These are phyloP conservation scores for Drechslerella dactyloides DNA, from an alignment of 2,329 filamentous ascomycete genomes.

Conservation along the genomic window DNA sequence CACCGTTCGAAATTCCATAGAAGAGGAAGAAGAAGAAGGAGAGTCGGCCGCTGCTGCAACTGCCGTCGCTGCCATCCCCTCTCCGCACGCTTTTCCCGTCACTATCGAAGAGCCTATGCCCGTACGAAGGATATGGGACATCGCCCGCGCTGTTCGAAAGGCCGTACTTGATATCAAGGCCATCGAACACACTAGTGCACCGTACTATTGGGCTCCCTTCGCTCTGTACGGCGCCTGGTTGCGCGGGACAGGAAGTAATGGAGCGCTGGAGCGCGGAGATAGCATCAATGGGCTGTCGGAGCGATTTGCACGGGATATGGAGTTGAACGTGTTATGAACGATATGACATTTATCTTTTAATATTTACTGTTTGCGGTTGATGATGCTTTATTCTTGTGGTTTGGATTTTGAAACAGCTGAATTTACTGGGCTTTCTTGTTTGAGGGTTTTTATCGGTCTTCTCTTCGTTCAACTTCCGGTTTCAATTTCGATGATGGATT, in stretches of 20 bases:
- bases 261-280: constrained; percentile 13
- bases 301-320: constrained; percentile 34
- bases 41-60: background rate
- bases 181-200: constrained; percentile 27
- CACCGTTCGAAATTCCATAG: background rate
- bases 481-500: no score
- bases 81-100: no score
- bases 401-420: background rate
- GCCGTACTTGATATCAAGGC: constrained; percentile 27
- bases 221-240: constrained; percentile 37
- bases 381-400: background rate
- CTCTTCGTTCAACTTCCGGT: no score
- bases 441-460: no score
- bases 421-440: no score
- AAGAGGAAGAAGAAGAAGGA: background rate
- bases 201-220: constrained; percentile 45
- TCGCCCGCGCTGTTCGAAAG: constrained; percentile 14
- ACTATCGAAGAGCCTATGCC: background rate
- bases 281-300: constrained; percentile 34
- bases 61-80: background rate
- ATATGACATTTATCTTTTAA: background rate
- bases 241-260: constrained; percentile 18
- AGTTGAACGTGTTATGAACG: constrained; percentile 15
- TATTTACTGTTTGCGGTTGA: background rate
- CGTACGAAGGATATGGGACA: constrained; percentile 21